Evolutionary conservation across 441 rosid genomes (phyloP).

Genomic region (Bocquillonia castaneifolia): DNA sequence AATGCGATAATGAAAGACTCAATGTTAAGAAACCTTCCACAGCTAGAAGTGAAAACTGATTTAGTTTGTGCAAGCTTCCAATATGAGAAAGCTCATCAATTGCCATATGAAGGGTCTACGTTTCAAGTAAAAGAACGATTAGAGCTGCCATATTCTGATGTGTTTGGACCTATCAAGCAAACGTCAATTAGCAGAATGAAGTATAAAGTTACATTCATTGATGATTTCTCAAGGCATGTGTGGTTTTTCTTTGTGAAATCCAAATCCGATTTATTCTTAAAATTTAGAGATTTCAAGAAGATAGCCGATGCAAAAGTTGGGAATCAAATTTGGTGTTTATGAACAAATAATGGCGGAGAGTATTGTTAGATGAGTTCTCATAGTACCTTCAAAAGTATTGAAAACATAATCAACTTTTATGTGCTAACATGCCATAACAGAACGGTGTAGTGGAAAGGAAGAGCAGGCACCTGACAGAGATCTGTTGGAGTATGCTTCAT

Average conservation of each 20-base stretch:
- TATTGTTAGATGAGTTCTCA: too few relatives aligned
- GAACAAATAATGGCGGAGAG: too few relatives aligned
- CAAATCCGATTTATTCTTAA: background rate
- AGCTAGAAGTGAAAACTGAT: background rate
- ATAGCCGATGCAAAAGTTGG: too few relatives aligned
- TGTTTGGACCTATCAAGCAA: background rate
- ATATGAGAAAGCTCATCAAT: background rate
- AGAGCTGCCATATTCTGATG: background rate
- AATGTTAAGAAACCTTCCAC: background rate
- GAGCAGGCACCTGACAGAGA: background rate
- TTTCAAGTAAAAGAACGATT: background rate
- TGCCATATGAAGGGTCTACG: background rate
- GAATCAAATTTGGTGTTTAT: too few relatives aligned
- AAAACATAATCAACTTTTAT: background rate
- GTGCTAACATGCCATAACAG: background rate
- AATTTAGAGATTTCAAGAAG: background rate
- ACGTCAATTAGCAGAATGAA: background rate
- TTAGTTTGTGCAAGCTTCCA: background rate
- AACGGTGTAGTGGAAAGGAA: background rate
- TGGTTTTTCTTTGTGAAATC: conserved; percentile 6
- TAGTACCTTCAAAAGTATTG: background rate
- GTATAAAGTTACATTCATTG: background rate
- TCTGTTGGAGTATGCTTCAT: background rate
- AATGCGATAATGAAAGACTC: background rate
- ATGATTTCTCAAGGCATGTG: conserved; percentile 1